phyloP scores from a whole-genome alignment of 129 eudicot genomes.

The Flaveria trinervia region DNA sequence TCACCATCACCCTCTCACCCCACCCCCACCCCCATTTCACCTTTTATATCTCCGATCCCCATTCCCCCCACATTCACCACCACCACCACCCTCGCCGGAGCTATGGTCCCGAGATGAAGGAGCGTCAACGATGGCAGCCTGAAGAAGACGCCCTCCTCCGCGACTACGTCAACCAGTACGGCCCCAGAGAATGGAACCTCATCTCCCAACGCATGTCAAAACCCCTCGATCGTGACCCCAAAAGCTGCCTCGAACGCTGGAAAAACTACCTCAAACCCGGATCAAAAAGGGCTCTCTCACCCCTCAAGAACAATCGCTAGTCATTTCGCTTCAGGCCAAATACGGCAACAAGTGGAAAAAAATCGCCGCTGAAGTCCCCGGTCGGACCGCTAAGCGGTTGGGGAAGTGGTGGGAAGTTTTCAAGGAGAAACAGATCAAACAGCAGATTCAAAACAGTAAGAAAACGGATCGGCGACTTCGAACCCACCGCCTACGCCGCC shows the following conservation, averaged over 20 bases:
- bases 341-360: slow-evolving; percentile 89
- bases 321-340: slow-evolving; percentile 58
- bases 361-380: slow-evolving; percentile 69
- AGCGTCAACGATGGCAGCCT: slow-evolving; percentile 79
- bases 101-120: slow-evolving; percentile 50
- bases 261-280: slow-evolving; percentile 64
- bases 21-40: slow-evolving; percentile 20
- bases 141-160: slow-evolving; percentile 83
- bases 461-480: slow-evolving; percentile 4
- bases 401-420: slow-evolving; percentile 86
- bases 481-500: slow-evolving; percentile 20
- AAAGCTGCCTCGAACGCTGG: slow-evolving; percentile 71
- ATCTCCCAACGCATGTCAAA: slow-evolving; percentile 59
- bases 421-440: slow-evolving; percentile 60
- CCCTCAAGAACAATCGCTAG: slow-evolving; percentile 56
- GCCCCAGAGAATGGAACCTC: slow-evolving; percentile 66
- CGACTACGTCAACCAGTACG: slow-evolving; percentile 59
- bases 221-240: slow-evolving; percentile 61
- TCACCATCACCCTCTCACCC: slow-evolving; percentile 32
- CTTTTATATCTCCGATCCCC: slow-evolving; percentile 43
- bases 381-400: slow-evolving; percentile 61
- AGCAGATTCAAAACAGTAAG: slow-evolving; percentile 39
- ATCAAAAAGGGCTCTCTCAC: slow-evolving; percentile 60
- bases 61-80: slow-evolving; percentile 1
- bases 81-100: not conserved